Evolutionary conservation across 345 rosid species (phyloP), one percentile per base, ranked within the genome.

Genomic region (Cardamine occulta): DNA sequence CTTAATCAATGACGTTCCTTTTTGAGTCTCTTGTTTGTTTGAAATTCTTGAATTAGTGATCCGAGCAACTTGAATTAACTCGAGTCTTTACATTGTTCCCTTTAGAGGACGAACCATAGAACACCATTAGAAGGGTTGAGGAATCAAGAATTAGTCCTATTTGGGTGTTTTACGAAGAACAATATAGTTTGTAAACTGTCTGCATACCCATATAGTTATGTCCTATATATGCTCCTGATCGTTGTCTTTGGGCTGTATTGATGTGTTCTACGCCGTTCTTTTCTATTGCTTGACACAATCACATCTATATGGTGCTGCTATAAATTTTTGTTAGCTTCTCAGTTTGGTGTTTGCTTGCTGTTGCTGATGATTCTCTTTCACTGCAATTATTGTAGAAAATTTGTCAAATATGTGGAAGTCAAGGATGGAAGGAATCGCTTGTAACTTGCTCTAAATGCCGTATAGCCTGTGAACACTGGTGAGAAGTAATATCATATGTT

Each of bases 331-430:
- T 67, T 59, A 66, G 66, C 66, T 63, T 61, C 31, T 31, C 17
- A 57, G 55, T 4, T 32, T 28, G 31, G 31, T 28, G 31, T 48
- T 34, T 63, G 17, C 45, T 76, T 68, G 70, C 40, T 69, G 58
- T 31, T 9, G 40, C 2, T 14, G 48, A 69, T 68, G 70, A 4
- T 34, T 70, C 55, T 77, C 42, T 60, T 78, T 29, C 29, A 8
- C 13, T 63, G 45, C 56, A 65, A 58, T 57, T 12, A 7, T 68
- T n/a, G 53, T 73, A 84, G 91, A 78, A 21, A 32, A 14, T 47
- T 4, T 88, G 93, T 65, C 70, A 80, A 35, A 77, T 57, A 49
- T 86, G 91, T 61, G 94, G 89, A 68, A 17, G 12, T 64, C 49
- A 64, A 80, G 89, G 83, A 58, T 66, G 17, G 54, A 66, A 49